Conservation (phyloP, 164 flowering plant species). For the Platanus orientalis region DNA sequence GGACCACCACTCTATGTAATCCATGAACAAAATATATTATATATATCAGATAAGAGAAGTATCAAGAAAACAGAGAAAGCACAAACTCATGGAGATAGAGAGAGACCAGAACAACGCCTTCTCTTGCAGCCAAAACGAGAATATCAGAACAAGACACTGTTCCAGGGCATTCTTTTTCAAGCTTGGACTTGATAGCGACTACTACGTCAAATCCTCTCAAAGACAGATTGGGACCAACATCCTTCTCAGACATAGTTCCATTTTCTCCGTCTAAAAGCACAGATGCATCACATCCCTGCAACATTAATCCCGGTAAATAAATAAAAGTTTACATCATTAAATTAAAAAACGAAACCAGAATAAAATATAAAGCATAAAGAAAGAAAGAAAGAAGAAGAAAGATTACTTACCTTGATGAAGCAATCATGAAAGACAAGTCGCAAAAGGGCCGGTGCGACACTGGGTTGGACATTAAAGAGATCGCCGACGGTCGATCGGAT, state of each 20-base stretch:
- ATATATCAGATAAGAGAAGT: neutral
- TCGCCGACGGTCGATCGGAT: slow-evolving; percentile 5
- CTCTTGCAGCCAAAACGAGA: too few species aligned
- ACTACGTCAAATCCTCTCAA: too few species aligned
- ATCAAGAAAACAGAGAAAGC: neutral
- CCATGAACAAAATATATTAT: too few species aligned
- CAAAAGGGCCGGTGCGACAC: slow-evolving; percentile 8
- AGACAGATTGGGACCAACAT: slow-evolving; percentile 26
- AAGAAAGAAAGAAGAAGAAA: neutral
- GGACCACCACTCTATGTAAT: slow-evolving; percentile 60
- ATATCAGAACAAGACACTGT: too few species aligned
- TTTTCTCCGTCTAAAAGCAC: slow-evolving; percentile 11
- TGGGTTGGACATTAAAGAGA: neutral
- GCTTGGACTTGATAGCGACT: too few species aligned
- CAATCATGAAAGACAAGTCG: slow-evolving; percentile 24
- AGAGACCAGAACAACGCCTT: too few species aligned
- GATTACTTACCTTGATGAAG: slow-evolving; percentile 15
- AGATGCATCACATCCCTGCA: slow-evolving; percentile 9
- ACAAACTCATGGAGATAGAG: neutral
- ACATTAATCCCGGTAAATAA: neutral
- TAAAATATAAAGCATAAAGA: too few species aligned
- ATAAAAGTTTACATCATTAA: neutral
- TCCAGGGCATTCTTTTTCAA: too few species aligned
- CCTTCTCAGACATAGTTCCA: slow-evolving; percentile 22
- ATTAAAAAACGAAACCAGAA: too few species aligned